These are phyloP conservation scores for Oenanthe sinensis DNA, from an alignment of 129 eudicot species.

Conservation along the genomic window DNA sequence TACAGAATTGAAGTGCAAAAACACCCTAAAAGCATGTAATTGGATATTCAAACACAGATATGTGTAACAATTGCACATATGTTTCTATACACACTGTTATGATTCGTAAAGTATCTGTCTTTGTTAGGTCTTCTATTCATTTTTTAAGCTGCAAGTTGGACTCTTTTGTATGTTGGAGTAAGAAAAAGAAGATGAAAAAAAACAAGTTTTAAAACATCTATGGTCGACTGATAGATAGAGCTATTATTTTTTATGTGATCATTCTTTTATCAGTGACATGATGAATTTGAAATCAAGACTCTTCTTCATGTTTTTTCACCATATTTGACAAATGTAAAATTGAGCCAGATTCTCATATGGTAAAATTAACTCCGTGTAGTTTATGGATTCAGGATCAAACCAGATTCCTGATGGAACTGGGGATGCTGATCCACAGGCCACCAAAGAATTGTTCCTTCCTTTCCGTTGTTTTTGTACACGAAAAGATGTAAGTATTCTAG, in stretches of 20 bases:
- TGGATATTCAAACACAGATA: neutral
- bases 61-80: neutral
- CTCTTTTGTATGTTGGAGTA: neutral
- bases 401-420: slow-evolving; percentile 22
- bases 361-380: neutral
- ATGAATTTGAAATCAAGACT: neutral
- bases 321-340: neutral
- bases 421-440: slow-evolving; percentile 22
- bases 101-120: no score
- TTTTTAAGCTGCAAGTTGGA: neutral
- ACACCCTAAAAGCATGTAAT: neutral
- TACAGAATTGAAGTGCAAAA: neutral
- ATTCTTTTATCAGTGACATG: neutral
- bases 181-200: neutral
- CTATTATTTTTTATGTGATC: neutral
- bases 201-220: neutral
- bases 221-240: neutral
- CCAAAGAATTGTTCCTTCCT: slow-evolving; percentile 63
- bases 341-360: neutral
- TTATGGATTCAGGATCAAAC: slow-evolving; percentile 21
- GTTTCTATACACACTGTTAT: neutral
- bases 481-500: slow-evolving; percentile 54
- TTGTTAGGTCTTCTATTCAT: neutral
- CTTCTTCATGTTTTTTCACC: neutral
- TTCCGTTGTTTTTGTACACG: slow-evolving; percentile 76